Evolutionary conservation across 169 alveolate species (phyloP).

Genomic region (Plasmodium knowlesi): DNA sequence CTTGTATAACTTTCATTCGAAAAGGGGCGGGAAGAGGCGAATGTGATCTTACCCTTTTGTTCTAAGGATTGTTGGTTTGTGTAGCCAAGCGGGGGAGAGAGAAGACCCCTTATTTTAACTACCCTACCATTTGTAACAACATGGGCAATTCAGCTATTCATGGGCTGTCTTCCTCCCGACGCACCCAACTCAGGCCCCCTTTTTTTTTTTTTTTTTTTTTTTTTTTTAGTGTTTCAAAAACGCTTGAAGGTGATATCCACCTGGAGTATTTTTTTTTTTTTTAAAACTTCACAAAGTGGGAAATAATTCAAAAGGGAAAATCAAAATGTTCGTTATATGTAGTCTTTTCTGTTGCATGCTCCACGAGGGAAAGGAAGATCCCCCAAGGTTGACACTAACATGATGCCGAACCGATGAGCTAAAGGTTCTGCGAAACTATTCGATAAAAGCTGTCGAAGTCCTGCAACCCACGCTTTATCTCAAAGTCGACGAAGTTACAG

Average conservation of each 20-base stretch:
- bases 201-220: too few species aligned
- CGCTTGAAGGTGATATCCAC: background rate
- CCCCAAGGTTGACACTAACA: background rate
- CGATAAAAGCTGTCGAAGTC: conserved; percentile 41
- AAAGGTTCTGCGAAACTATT: background rate
- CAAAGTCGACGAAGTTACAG: conserved; percentile 30
- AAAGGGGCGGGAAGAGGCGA: conserved; percentile 12
- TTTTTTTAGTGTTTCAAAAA: background rate
- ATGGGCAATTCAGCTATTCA: background rate
- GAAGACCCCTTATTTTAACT: background rate
- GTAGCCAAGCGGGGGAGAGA: background rate
- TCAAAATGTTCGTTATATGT: background rate
- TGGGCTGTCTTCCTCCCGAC: background rate
- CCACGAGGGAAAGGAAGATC: background rate
- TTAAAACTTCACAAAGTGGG: background rate
- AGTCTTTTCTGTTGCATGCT: background rate
- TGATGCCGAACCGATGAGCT: background rate
- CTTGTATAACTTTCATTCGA: conserved; percentile 11
- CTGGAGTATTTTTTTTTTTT: background rate
- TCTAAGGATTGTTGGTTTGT: background rate
- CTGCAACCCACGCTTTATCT: conserved; percentile 18
- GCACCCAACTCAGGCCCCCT: background rate
- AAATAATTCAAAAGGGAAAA: background rate
- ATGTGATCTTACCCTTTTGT: background rate
- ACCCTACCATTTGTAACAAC: background rate